Conservation (phyloP, 805 yeast species). For the Lipomyces kockii region DNA sequence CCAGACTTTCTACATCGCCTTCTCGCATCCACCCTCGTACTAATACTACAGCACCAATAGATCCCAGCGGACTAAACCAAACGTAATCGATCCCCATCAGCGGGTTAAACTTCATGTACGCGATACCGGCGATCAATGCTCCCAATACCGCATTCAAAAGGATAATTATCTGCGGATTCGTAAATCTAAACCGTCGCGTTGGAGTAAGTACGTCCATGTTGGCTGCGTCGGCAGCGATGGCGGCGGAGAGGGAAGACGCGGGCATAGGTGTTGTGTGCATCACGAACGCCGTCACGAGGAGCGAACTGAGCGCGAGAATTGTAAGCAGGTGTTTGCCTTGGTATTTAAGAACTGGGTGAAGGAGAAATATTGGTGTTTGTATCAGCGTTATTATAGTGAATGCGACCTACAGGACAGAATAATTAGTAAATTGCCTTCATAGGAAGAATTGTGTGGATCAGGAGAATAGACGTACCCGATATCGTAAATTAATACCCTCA, state of each 20-base stretch:
- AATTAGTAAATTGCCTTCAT: background rate
- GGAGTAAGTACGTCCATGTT: background rate
- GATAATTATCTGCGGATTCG: slow-evolving; percentile 14
- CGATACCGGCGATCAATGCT: slow-evolving; percentile 16
- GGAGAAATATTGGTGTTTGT: slow-evolving; percentile 29
- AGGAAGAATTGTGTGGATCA: background rate
- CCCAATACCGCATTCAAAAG: slow-evolving; percentile 15
- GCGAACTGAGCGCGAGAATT: slow-evolving; percentile 20
- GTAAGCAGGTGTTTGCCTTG: slow-evolving; percentile 20
- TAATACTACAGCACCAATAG: slow-evolving; percentile 13
- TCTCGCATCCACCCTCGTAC: slow-evolving; percentile 35
- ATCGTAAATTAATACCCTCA: slow-evolving; percentile 25
- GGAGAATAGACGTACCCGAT: slow-evolving; percentile 21
- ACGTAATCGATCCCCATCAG: slow-evolving; percentile 31
- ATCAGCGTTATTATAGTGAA: slow-evolving; percentile 27
- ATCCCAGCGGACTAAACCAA: slow-evolving; percentile 31
- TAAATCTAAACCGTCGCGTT: background rate
- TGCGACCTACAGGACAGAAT: slow-evolving; percentile 12
- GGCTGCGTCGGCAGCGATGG: slow-evolving; percentile 13
- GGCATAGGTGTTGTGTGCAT: slow-evolving; percentile 26
- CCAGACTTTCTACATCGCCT: slow-evolving; percentile 30
- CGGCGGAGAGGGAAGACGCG: slow-evolving; percentile 13
- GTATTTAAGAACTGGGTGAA: slow-evolving; percentile 28
- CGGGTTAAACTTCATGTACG: slow-evolving; percentile 25
- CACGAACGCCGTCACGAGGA: slow-evolving; percentile 25